A percentile compares a stretch with the other conserved stretches of the same genome.
Conservation (phyloP, 2,329 filamentous ascomycete genomes). For the Phyllachora maydis region DNA sequence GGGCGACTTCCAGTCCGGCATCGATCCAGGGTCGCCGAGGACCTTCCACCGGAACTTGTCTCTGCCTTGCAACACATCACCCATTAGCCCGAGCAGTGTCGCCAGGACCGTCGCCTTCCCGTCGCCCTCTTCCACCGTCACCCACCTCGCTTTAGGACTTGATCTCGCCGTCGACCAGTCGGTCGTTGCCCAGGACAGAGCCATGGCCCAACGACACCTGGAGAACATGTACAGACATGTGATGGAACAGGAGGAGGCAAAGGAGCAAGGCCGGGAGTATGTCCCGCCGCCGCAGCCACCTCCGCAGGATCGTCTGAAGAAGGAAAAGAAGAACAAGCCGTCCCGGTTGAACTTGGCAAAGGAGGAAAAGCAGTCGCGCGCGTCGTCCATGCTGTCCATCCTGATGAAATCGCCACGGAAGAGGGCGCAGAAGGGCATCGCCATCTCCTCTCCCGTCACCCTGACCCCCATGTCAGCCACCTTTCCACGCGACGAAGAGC, state of each 20-base stretch:
- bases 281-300: slow-evolving; percentile 15
- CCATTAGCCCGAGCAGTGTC: slow-evolving; percentile 14
- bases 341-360: slow-evolving; percentile 25
- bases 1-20: slow-evolving; percentile 6
- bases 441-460: slow-evolving; percentile 44
- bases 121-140: slow-evolving; percentile 22
- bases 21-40: slow-evolving; percentile 11
- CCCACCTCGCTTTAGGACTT: slow-evolving; percentile 29
- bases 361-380: slow-evolving; percentile 31
- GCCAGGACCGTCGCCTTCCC: slow-evolving; percentile 13
- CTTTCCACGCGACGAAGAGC: slow-evolving; percentile 30
- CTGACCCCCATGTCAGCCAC: slow-evolving; percentile 40
- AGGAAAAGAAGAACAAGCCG: slow-evolving; percentile 22
- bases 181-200: slow-evolving; percentile 53
- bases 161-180: slow-evolving; percentile 57
- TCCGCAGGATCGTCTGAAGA: slow-evolving; percentile 12
- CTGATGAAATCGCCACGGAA: slow-evolving; percentile 38
- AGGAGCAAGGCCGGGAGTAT: slow-evolving; percentile 30
- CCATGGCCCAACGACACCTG: slow-evolving; percentile 61
- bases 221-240: slow-evolving; percentile 84
- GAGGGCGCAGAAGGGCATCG: slow-evolving; percentile 28
- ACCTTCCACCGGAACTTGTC: slow-evolving; percentile 24
- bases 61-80: slow-evolving; percentile 17
- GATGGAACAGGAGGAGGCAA: slow-evolving; percentile 67
- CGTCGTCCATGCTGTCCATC: slow-evolving; percentile 38